Conservation (phyloP, 1,284 basidiomycete genomes). For the Malassezia equina region DNA sequence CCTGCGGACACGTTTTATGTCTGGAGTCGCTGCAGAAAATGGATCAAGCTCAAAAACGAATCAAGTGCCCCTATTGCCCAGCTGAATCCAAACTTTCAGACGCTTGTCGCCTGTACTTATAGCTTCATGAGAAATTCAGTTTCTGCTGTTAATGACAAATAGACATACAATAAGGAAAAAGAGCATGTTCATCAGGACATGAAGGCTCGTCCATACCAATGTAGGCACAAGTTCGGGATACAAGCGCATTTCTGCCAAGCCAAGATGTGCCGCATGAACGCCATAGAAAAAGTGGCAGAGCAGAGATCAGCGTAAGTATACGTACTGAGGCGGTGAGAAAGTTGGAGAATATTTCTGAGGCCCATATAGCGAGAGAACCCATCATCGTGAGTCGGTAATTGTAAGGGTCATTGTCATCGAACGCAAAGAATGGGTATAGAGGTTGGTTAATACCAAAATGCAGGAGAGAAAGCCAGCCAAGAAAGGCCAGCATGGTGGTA, state of each 20-base stretch:
- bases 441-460: conserved; percentile 54
- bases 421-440: conserved; percentile 56
- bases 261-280: conserved; percentile 53
- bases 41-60: conserved; percentile 55
- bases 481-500: conserved; percentile 51
- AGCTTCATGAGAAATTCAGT: conserved; percentile 26
- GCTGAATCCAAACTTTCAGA: conserved; percentile 30
- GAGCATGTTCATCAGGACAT: conserved; percentile 55
- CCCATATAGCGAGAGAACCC: conserved; percentile 54
- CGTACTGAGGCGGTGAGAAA: conserved; percentile 48
- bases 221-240: conserved; percentile 51
- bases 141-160: conserved; percentile 4
- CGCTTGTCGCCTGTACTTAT: conserved; percentile 39
- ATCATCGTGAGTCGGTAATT: conserved; percentile 55
- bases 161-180: conserved; percentile 50
- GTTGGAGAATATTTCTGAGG: conserved; percentile 52
- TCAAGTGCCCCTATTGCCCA: conserved; percentile 46
- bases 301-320: conserved; percentile 16
- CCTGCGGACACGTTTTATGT: conserved; percentile 64
- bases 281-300: conserved; percentile 51
- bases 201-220: conserved; percentile 52
- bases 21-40: conserved; percentile 31
- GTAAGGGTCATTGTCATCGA: conserved; percentile 54
- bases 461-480: conserved; percentile 52
- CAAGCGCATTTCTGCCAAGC: conserved; percentile 53